These are phyloP conservation scores for Nothopassalora personata DNA, from an alignment of 2,329 filamentous ascomycete species.

Conservation along the genomic window DNA sequence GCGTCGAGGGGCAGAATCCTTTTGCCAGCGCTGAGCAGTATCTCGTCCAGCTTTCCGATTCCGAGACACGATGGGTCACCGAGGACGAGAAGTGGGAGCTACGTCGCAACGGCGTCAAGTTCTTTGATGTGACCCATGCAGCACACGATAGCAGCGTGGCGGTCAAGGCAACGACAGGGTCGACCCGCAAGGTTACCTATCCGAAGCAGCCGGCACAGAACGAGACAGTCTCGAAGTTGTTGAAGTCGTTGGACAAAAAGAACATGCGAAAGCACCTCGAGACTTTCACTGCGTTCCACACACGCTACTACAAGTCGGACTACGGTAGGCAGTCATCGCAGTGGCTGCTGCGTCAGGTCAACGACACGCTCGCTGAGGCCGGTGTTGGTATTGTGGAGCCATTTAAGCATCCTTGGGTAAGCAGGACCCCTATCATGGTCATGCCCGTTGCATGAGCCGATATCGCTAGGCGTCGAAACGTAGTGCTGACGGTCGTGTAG, in stretches of 20 bases:
- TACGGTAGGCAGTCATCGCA: conserved; percentile 78
- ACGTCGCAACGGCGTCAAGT: conserved; percentile 71
- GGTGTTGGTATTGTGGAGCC: conserved; percentile 68
- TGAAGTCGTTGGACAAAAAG: conserved; percentile 64
- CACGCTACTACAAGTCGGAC: conserved; percentile 73
- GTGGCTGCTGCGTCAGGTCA: conserved; percentile 76
- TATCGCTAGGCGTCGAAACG: not conserved
- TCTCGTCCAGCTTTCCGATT: conserved; percentile 79
- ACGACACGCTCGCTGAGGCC: conserved; percentile 63
- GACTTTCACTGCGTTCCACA: conserved; percentile 72
- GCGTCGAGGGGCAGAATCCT: conserved; percentile 25
- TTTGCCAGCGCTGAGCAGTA: conserved; percentile 49
- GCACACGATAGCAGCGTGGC: conserved; percentile 47
- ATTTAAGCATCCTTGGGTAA: conserved; percentile 67
- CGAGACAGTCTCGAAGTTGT: conserved; percentile 60
- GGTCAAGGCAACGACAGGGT: conserved; percentile 14
- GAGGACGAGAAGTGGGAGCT: conserved; percentile 95
- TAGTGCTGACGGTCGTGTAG: not conserved
- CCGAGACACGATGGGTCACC: conserved; percentile 78
- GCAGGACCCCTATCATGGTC: not conserved
- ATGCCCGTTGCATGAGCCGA: not conserved
- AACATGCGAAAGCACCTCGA: conserved; percentile 75
- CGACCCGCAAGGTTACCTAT: conserved; percentile 51
- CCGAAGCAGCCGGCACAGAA: conserved; percentile 63
- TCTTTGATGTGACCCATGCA: conserved; percentile 85